Evolutionary conservation across 345 rosid species (phyloP).

Genomic region (Microthlaspi erraticum): DNA sequence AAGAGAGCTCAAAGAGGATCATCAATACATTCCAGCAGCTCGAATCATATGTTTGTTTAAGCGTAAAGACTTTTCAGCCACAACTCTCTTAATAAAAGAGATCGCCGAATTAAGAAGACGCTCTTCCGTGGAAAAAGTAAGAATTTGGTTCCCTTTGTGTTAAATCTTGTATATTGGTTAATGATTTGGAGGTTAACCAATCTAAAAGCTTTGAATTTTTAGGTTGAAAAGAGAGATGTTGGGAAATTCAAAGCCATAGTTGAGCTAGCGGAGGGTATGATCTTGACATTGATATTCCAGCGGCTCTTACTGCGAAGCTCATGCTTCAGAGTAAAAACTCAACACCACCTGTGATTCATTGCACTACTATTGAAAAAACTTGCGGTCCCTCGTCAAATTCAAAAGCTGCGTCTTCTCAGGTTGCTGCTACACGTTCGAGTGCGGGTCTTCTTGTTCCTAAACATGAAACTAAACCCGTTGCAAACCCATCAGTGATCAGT

Average conservation of each 20-base stretch:
- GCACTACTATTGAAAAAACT: not conserved
- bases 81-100: conserved; percentile 10
- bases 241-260: conserved; percentile 19
- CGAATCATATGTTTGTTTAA: conserved; percentile 20
- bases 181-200: not conserved
- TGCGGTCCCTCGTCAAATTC: not conserved
- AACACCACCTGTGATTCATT: conserved; percentile 22
- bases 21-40: conserved; percentile 18
- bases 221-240: conserved; percentile 6
- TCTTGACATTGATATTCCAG: conserved; percentile 27
- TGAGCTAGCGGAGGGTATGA: conserved; percentile 23
- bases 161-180: not conserved
- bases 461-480: not conserved
- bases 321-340: conserved; percentile 3
- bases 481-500: not conserved
- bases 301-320: conserved; percentile 24
- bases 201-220: not conserved
- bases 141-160: not conserved
- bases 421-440: not conserved
- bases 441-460: conserved; percentile 13
- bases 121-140: not conserved
- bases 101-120: conserved; percentile 9
- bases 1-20: conserved; percentile 3
- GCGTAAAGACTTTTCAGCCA: conserved; percentile 3
- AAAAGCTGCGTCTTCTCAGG: not conserved